Evolutionary conservation across 345 rosid species (phyloP).

Genomic region (Microthlaspi erraticum): DNA sequence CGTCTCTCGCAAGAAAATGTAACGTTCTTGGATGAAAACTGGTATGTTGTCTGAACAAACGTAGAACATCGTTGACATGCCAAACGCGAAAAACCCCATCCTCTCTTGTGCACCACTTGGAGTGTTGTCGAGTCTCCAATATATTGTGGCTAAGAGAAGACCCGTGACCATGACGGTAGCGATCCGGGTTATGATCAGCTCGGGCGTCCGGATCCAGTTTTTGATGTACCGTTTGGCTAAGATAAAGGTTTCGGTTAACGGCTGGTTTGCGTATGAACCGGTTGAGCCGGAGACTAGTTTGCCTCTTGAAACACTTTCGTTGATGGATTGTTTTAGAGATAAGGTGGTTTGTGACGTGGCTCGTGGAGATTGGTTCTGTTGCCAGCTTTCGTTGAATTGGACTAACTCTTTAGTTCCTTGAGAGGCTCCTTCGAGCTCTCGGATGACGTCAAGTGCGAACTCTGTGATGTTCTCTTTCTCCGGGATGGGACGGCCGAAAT

Average conservation of each 20-base stretch:
- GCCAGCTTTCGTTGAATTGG: constrained; percentile 71
- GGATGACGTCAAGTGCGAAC: constrained; percentile 74
- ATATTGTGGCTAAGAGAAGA: constrained; percentile 64
- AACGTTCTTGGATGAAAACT: constrained; percentile 61
- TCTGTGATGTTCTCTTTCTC: constrained; percentile 78
- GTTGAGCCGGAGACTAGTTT: constrained; percentile 49
- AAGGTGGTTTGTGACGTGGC: constrained; percentile 23
- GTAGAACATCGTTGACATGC: constrained; percentile 52
- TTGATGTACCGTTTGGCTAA: constrained; percentile 46
- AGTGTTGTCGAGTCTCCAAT: constrained; percentile 56
- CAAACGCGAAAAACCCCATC: constrained; percentile 58
- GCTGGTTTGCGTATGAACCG: constrained; percentile 38
- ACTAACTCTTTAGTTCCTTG: constrained; percentile 62
- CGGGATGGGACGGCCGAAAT: constrained; percentile 73
- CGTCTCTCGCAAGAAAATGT: constrained; percentile 79
- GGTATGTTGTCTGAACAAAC: constrained; percentile 57
- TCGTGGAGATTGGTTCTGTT: constrained; percentile 23
- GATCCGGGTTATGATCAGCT: constrained; percentile 35
- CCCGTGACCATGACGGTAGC: constrained; percentile 50
- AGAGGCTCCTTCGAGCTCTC: constrained; percentile 52
- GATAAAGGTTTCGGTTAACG: constrained; percentile 24
- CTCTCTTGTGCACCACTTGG: constrained; percentile 52
- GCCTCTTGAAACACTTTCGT: constrained; percentile 42
- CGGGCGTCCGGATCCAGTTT: constrained; percentile 46
- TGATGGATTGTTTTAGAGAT: constrained; percentile 42